Conservation (phyloP, 1,284 basidiomycete species). For the Salmacisia buchloeana region DNA sequence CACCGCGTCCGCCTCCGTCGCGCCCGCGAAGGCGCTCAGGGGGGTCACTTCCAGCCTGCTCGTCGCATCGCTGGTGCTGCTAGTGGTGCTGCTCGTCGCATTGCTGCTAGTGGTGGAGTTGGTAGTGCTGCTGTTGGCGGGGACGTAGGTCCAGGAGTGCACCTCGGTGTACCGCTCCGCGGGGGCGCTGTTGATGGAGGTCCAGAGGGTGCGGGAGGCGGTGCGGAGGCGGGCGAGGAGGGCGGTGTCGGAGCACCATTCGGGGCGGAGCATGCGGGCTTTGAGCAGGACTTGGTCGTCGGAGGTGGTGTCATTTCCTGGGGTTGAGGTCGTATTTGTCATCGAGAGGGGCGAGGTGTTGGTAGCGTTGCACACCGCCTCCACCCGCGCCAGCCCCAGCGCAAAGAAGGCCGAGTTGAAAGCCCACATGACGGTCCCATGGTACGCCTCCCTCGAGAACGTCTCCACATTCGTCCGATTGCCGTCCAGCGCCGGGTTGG, state of each 20-base stretch:
- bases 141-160: conserved; percentile 23
- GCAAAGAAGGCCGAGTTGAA: conserved; percentile 56
- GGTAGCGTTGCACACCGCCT: conserved; percentile 49
- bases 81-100: too few species aligned
- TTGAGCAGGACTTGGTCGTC: too few species aligned
- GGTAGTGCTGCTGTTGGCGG: too few species aligned
- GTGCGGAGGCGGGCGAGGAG: conserved; percentile 42
- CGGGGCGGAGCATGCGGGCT: conserved; percentile 27
- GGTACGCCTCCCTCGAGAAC: conserved; percentile 53
- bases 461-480: conserved; percentile 51
- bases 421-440: conserved; percentile 55
- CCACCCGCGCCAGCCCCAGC: conserved; percentile 52
- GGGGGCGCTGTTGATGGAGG: not conserved
- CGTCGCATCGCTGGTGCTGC: too few species aligned
- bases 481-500: conserved; percentile 54
- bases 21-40: conserved; percentile 33
- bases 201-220: not conserved
- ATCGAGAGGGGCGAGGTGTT: conserved; percentile 23
- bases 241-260: conserved; percentile 52
- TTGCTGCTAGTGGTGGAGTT: too few species aligned
- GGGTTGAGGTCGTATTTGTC: too few species aligned
- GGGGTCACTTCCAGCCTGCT: conserved; percentile 17
- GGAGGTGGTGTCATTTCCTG: too few species aligned
- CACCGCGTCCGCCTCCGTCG: conserved; percentile 52
- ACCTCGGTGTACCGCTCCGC: conserved; percentile 24